These are phyloP conservation scores for Penicillium sp. DNA, from an alignment of 2,329 filamentous ascomycete species.

Conservation along the genomic window DNA sequence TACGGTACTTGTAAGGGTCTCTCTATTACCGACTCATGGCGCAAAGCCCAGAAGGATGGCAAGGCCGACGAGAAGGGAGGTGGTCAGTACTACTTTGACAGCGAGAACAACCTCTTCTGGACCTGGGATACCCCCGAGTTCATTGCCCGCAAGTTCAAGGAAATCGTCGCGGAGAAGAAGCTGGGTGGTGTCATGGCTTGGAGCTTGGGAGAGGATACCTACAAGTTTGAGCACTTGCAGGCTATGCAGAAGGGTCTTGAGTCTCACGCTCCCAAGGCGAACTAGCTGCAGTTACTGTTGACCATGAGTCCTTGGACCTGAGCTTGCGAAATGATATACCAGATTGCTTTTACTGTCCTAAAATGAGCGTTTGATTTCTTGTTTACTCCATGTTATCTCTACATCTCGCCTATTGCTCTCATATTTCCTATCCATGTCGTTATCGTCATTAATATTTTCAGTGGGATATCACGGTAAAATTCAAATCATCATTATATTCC, in stretches of 20 bases:
- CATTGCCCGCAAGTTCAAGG: conserved; percentile 62
- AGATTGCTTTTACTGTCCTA: not conserved
- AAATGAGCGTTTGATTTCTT: not conserved
- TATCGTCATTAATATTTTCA: not conserved
- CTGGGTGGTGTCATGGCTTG: conserved; percentile 74
- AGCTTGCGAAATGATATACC: not conserved
- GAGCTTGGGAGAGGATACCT: conserved; percentile 68
- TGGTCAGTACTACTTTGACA: conserved; percentile 69
- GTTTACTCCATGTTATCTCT: no score
- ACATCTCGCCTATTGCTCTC: not conserved
- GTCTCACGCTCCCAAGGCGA: not conserved
- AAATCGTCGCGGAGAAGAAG: conserved; percentile 56
- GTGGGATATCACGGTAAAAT: not conserved
- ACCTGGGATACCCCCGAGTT: conserved; percentile 66
- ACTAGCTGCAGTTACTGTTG: no score
- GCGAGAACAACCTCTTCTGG: conserved; percentile 64
- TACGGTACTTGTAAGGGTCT: conserved; percentile 46
- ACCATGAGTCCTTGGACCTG: not conserved
- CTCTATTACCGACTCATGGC: conserved; percentile 59
- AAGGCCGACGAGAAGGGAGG: conserved; percentile 58
- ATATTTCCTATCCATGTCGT: not conserved
- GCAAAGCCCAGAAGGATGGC: conserved; percentile 54
- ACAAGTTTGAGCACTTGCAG: conserved; percentile 46
- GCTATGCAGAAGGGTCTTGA: conserved; percentile 41
- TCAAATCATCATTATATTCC: not conserved